Percentiles rank a stretch among this genome's conserved stretches.
phyloP scores from a whole-genome alignment of 2,329 filamentous ascomycete species.

The Penicillium olsonii region DNA sequence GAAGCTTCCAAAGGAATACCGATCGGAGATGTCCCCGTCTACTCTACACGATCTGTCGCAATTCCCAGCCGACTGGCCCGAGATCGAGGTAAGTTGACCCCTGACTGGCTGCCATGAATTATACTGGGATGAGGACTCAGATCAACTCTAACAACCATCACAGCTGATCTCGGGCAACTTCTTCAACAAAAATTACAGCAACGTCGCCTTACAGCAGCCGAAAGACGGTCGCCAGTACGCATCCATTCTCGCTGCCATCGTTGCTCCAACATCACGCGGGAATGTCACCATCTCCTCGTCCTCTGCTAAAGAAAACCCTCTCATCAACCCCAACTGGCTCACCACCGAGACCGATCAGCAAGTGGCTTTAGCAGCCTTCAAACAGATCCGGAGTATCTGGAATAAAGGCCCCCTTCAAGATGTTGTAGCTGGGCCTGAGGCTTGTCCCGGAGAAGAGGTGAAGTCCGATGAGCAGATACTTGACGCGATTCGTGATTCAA shows the following conservation, averaged over 20 bases:
- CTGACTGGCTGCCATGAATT: no score
- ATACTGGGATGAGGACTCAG: no score
- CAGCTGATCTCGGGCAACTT: neutral
- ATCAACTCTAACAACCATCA: no score
- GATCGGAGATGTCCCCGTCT: neutral
- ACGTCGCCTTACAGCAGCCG: conserved; percentile 5
- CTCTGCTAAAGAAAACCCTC: conserved; percentile 37
- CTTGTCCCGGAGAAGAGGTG: neutral
- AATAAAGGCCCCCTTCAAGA: neutral
- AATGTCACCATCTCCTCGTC: conserved; percentile 45
- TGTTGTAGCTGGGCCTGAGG: neutral
- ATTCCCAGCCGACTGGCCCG: neutral
- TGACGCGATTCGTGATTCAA: neutral
- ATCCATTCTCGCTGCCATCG: conserved; percentile 34
- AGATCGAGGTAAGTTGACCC: no score
- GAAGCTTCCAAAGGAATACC: neutral
- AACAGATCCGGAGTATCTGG: conserved; percentile 43
- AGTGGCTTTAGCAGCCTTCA: conserved; percentile 45
- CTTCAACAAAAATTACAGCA: neutral
- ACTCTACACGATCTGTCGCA: neutral
- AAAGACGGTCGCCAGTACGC: conserved; percentile 38
- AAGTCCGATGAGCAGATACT: neutral
- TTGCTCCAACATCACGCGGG: conserved; percentile 47
- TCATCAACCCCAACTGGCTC: conserved; percentile 51
- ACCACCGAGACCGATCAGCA: conserved; percentile 43